phyloP scores from a whole-genome alignment of 768 basidiomycete genomes.

The Boletus edulis region DNA sequence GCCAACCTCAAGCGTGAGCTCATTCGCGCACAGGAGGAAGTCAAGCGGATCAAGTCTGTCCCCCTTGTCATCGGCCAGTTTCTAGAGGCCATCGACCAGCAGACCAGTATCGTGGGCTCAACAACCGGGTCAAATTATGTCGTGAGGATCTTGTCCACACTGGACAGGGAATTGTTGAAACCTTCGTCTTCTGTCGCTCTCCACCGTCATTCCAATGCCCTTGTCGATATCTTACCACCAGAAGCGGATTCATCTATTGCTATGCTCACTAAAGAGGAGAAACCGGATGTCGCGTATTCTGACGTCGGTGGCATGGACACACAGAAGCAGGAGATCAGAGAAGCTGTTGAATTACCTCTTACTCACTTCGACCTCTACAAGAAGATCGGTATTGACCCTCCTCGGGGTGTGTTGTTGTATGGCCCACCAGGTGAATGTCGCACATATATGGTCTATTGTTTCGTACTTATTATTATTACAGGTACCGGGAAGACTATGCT shows the following conservation, averaged over 20 bases:
- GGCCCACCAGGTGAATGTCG: conserved; percentile 82
- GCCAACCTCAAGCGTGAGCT: conserved; percentile 97
- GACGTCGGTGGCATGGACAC: conserved; percentile 97
- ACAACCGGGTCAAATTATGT: conserved; percentile 99
- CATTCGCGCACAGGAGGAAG: conserved; percentile 98
- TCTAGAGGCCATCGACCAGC: conserved; percentile 97
- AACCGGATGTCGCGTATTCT: conserved; percentile 88
- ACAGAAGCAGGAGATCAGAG: conserved; percentile 98
- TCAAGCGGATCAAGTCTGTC: conserved; percentile 98
- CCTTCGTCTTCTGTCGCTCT: conserved; percentile 98
- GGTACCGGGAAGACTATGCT: conserved; percentile 99
- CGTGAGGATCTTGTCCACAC: conserved; percentile 92
- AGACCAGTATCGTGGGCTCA: conserved; percentile 94
- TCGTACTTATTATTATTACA: conserved; percentile 29
- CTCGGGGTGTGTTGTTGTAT: conserved; percentile 93
- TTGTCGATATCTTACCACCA: conserved; percentile 97
- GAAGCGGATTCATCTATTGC: conserved; percentile 97
- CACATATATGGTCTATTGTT: not conserved
- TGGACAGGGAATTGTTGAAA: conserved; percentile 96
- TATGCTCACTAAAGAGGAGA: conserved; percentile 93
- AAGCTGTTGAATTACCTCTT: conserved; percentile 94
- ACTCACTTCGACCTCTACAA: conserved; percentile 98
- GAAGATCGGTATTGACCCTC: conserved; percentile 99
- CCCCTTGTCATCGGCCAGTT: conserved; percentile 99
- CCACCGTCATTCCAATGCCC: conserved; percentile 96